phyloP scores from a whole-genome alignment of 2,329 filamentous ascomycete genomes.

The Huntiella decipiens region DNA sequence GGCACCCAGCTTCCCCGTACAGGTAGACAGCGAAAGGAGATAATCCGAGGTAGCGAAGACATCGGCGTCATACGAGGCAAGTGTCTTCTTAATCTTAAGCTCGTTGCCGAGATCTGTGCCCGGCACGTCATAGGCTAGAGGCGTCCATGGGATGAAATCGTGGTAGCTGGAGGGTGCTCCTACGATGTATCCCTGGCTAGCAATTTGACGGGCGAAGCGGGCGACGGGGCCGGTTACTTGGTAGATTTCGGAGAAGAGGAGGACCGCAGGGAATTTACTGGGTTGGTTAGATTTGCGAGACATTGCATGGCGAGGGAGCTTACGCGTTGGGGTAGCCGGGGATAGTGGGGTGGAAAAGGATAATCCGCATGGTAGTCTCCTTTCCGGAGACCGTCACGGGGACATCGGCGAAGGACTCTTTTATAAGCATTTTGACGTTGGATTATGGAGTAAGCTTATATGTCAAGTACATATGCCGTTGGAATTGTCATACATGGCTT shows the following conservation, averaged over 20 bases:
- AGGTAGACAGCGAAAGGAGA: constrained; percentile 53
- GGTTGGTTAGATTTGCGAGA: background rate
- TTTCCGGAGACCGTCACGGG: constrained; percentile 32
- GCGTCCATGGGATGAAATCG: constrained; percentile 72
- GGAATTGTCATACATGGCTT: too few relatives aligned
- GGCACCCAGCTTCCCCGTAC: constrained; percentile 59
- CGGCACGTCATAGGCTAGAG: constrained; percentile 67
- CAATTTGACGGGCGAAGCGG: constrained; percentile 79
- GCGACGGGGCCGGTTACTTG: constrained; percentile 89
- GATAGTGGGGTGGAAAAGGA: constrained; percentile 71
- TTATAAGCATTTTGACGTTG: constrained; percentile 29
- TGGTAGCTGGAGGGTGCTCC: constrained; percentile 83
- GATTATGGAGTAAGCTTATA: too few relatives aligned
- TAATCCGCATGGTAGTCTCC: constrained; percentile 50
- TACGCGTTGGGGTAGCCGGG: constrained; percentile 74
- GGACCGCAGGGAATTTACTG: constrained; percentile 62
- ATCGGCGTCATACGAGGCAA: constrained; percentile 74
- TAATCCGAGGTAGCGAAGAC: constrained; percentile 47
- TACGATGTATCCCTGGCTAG: constrained; percentile 82
- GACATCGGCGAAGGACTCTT: constrained; percentile 33
- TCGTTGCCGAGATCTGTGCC: constrained; percentile 78
- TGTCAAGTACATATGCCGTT: too few relatives aligned
- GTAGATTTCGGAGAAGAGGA: constrained; percentile 86
- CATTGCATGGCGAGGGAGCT: constrained; percentile 14
- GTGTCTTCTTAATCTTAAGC: constrained; percentile 70